Conservation (phyloP, 1,139 yeast genomes). For the Hanseniaspora sp. region DNA sequence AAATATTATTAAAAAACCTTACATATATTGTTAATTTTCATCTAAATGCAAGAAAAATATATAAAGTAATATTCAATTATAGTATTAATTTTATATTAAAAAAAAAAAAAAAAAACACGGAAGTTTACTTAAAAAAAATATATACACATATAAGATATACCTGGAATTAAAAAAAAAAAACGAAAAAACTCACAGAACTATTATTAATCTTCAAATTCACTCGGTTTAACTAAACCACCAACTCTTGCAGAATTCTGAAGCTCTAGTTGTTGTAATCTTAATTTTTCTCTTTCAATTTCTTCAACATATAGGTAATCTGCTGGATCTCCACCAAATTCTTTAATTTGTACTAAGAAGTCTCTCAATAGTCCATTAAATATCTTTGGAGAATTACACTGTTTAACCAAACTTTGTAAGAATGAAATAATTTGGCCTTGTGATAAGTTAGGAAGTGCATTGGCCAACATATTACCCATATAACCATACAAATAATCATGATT, state of each 20-base stretch:
- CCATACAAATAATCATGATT: constrained; percentile 71
- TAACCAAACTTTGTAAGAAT: constrained; percentile 67
- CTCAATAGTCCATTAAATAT: constrained; percentile 79
- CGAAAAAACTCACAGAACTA: too few species aligned
- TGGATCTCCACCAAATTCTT: constrained; percentile 85
- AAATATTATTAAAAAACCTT: too few species aligned
- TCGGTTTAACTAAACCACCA: constrained; percentile 90
- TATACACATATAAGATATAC: not conserved
- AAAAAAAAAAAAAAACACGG: too few species aligned
- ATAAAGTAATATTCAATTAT: too few species aligned
- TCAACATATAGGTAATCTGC: constrained; percentile 92
- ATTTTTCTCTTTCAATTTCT: constrained; percentile 49
- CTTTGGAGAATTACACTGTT: constrained; percentile 59
- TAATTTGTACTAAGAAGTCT: constrained; percentile 92
- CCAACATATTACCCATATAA: constrained; percentile 69
- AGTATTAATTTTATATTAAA: too few species aligned
- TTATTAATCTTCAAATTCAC: constrained; percentile 70
- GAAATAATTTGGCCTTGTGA: constrained; percentile 70
- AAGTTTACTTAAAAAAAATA: not conserved
- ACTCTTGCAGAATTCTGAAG: constrained; percentile 75
- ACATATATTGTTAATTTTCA: not conserved
- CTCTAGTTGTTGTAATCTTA: constrained; percentile 45
- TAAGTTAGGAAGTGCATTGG: constrained; percentile 82
- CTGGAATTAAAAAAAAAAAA: not conserved
- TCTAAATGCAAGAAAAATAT: not conserved